Evolutionary conservation across 345 rosid species (phyloP), one percentile per base, ranked within the genome.

Genomic region (Chamaenerion angustifolium): DNA sequence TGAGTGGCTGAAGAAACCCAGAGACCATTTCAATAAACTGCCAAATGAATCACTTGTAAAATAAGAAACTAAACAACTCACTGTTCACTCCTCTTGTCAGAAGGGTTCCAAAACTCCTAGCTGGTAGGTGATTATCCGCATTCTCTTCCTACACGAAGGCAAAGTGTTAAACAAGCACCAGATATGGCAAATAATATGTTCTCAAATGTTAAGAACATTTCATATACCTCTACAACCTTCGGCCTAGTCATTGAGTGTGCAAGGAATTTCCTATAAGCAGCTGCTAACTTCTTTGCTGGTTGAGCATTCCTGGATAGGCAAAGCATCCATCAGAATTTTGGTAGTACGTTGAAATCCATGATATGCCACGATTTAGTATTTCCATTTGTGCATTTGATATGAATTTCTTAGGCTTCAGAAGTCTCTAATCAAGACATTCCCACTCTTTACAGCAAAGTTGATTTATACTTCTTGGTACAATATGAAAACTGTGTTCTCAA

Each of bases 31-130:
- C 21, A 37, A 63, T 16, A 56, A 55, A 56, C 49, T 31, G 8
- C 37, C 37, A 31, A 51, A 21, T 40, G 49, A 61, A 14, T 16
- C 55, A 42, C 52, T 27, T 43, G 57, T 14, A 40, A 27, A 46
- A 6, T 47, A 25, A 10, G 61, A 13, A 56, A 49, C 49, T 43
- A 13, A 44, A 21, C 16, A 45, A 71, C 87, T 77, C 68, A 81
- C 95, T 46, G 31, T 76, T 85, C 43, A 72, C 84, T 58, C 69
- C 81, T 16, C 65, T 74, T 15, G 76, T 47, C 66, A 90, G 52
- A 62, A 81, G 40, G 54, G 95, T 86, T 56, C 98, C 95, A 63
- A 90, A 90, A 68, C 84, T 85, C 65, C 94, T 68, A 16, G 55
- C 60, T 31, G 82, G 81, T 19, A 70, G 55, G 23, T 70, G 57